Conservation (phyloP, 176 grass and related monocot genomes). For the Hordeum marinum region DNA sequence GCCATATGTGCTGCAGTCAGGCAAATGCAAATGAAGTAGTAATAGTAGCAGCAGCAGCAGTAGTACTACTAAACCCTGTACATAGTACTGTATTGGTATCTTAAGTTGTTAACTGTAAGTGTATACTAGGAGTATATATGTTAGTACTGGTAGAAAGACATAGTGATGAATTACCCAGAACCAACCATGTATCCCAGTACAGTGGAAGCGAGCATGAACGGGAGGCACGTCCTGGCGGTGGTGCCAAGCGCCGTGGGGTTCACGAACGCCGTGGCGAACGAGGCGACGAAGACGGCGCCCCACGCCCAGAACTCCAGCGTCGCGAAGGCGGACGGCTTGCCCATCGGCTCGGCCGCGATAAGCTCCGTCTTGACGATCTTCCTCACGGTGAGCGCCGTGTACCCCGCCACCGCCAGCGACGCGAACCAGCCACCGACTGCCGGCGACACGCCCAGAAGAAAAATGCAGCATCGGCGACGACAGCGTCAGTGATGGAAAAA, state of each 20-base stretch:
- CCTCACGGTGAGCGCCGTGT: slow-evolving; percentile 62
- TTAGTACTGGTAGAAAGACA: not conserved
- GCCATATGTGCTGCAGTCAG: not conserved
- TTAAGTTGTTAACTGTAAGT: slow-evolving; percentile 1
- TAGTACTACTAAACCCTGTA: not conserved
- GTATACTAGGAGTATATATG: not conserved
- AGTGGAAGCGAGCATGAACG: slow-evolving; percentile 77
- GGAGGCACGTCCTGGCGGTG: slow-evolving; percentile 73
- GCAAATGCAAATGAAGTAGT: not conserved
- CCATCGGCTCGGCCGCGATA: slow-evolving; percentile 78
- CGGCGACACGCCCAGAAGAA: not conserved
- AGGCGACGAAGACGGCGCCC: slow-evolving; percentile 45
- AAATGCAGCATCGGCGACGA: not conserved
- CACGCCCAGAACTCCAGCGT: slow-evolving; percentile 53
- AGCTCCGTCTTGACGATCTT: slow-evolving; percentile 77
- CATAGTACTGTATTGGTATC: not conserved
- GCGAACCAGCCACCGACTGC: slow-evolving; percentile 79
- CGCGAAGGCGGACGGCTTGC: slow-evolving; percentile 66
- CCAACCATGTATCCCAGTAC: slow-evolving; percentile 91
- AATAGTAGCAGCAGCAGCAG: too few species aligned
- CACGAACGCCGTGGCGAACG: slow-evolving; percentile 51
- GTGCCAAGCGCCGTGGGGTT: slow-evolving; percentile 59
- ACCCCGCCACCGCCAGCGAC: slow-evolving; percentile 67
- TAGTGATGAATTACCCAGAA: slow-evolving; percentile 63
- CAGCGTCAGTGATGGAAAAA: not conserved